Base-by-base conservation (phyloP, 1,284 basidiomycete genomes). In the Malassezia japonica region DNA sequence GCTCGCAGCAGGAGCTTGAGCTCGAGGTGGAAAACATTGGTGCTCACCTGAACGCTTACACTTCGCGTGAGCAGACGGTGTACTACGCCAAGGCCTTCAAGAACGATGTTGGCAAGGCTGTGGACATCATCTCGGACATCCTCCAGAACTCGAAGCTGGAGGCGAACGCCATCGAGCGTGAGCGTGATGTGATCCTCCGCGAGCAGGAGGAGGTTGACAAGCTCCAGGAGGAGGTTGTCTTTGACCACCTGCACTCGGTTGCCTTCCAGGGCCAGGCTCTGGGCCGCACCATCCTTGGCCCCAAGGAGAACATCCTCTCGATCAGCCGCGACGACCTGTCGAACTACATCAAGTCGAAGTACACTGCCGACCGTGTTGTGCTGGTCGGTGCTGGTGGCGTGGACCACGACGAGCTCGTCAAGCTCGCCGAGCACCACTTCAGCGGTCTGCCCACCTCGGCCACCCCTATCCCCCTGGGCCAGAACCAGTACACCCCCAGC, bases 121-220 rank as follows among this genome's bases (percentile, higher is more conserved):
- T 98, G 55, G 89, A 95, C 76, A 94, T 99, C 77, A 89, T 99
- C 74, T 86, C 86, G 66, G 92, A 99, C 76, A 98, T 98, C 69
- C 81, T 98, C 43, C 91, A 95, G 76, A 94, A 92, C 78, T 92
- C 89, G 32, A 96, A 92, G 79, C 80, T 98, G 48, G 94, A 99
- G 72, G 77, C 76, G 56, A 67, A 79, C 33, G 91, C 92, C 2
- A 84, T 99, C 65, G 92, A 98, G 78, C 80, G 91, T 62, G 94
- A 98, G 78, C 82, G 92, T 43, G 89, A 94, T 74, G 92, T 98
- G 52, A 98, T 98, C 65, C 77, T 98, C 52, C 81, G 94, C 59
- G 94, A 99, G 76, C 90, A 95, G 78, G 87, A 96, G 78, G 94
- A 98, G 78, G 94, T 98, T 38, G 90, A 96, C 77, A 96, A 96